Evolutionary conservation across 306 rosid genomes (phyloP).

Genomic region (Crataegus laevigata): DNA sequence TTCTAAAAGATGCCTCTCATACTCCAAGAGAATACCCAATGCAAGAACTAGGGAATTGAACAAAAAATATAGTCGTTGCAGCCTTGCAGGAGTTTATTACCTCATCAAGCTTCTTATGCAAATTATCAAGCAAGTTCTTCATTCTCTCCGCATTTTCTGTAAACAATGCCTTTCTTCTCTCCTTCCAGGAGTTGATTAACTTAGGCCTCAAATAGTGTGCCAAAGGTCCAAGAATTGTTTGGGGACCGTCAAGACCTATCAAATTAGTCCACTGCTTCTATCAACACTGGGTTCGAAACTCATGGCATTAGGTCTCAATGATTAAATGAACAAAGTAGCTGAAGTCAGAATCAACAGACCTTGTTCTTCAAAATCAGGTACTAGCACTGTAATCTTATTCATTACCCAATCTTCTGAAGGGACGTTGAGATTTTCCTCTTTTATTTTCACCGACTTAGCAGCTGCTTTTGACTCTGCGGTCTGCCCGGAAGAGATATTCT

Average conservation of each 20-base stretch:
- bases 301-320: not conserved
- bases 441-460: constrained; percentile 52
- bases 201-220: constrained; percentile 70
- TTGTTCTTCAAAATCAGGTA: constrained; percentile 88
- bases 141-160: constrained; percentile 68
- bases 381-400: constrained; percentile 56
- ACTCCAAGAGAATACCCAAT: not conserved
- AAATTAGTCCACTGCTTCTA: constrained; percentile 25
- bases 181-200: constrained; percentile 68
- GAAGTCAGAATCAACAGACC: constrained; percentile 43
- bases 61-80: not conserved
- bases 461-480: constrained; percentile 50
- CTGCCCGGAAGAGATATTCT: constrained; percentile 51
- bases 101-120: constrained; percentile 91
- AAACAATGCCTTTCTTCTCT: constrained; percentile 75
- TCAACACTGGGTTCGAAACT: constrained; percentile 22
- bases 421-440: constrained; percentile 50
- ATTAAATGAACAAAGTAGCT: constrained; percentile 11
- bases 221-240: constrained; percentile 58
- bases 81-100: constrained; percentile 22
- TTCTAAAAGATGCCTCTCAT: not conserved
- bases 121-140: constrained; percentile 66
- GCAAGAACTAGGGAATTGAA: not conserved
- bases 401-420: constrained; percentile 94
- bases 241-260: constrained; percentile 69